These are phyloP conservation scores for Angomonas deanei DNA, from an alignment of 208 protist species.

Conservation along the genomic window DNA sequence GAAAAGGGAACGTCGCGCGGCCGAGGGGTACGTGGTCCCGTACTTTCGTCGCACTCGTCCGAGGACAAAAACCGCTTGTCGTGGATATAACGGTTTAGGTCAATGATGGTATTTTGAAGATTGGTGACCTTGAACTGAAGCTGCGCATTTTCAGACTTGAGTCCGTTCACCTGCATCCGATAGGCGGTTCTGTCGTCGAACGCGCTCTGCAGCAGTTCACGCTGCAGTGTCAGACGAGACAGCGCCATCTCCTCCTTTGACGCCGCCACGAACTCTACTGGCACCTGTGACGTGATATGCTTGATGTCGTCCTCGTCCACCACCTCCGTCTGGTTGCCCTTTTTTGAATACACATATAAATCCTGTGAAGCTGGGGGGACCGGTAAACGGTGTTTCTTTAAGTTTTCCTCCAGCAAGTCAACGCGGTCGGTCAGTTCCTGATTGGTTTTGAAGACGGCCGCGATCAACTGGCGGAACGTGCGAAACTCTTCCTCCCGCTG, in stretches of 20 bases:
- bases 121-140: slow-evolving; percentile 31
- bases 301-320: slow-evolving; percentile 6
- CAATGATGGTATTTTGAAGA: slow-evolving; percentile 35
- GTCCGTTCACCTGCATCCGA: slow-evolving; percentile 46
- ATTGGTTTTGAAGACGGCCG: slow-evolving; percentile 71
- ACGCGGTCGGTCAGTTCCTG: slow-evolving; percentile 54
- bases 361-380: slow-evolving; percentile 33
- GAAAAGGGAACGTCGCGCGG: slow-evolving; percentile 63
- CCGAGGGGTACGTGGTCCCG: slow-evolving; percentile 49
- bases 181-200: slow-evolving; percentile 71
- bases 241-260: slow-evolving; percentile 48
- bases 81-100: slow-evolving; percentile 64
- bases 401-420: slow-evolving; percentile 41
- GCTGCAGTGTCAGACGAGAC: slow-evolving; percentile 54
- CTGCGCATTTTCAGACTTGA: slow-evolving; percentile 39
- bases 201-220: slow-evolving; percentile 57
- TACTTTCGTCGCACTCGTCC: not conserved
- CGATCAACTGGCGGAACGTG: slow-evolving; percentile 60
- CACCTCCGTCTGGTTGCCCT: slow-evolving; percentile 2
- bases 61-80: slow-evolving; percentile 49
- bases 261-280: slow-evolving; percentile 47
- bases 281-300: slow-evolving; percentile 17
- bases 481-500: slow-evolving; percentile 65
- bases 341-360: slow-evolving; percentile 35
- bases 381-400: slow-evolving; percentile 49